phyloP scores from a whole-genome alignment of 1,284 basidiomycete genomes.

The Fistulina hepatica region DNA sequence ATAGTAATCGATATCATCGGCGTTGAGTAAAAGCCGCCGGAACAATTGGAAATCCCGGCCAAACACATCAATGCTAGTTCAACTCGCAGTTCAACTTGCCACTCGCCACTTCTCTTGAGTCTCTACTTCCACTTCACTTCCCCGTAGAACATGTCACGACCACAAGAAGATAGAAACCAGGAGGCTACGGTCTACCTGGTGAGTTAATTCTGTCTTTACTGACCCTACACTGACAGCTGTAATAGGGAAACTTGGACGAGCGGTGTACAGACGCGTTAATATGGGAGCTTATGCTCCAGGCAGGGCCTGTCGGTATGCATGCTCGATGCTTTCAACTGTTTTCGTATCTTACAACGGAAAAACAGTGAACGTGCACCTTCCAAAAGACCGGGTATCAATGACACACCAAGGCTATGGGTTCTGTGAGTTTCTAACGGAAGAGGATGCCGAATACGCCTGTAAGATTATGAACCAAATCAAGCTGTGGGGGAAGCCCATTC shows the following conservation, averaged over 20 bases:
- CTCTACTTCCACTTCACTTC: slow-evolving; percentile 7
- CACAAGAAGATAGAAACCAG: slow-evolving; percentile 88
- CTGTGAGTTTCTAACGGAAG: slow-evolving; percentile 96
- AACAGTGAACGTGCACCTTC: slow-evolving; percentile 94
- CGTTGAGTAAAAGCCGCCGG: too few relatives aligned
- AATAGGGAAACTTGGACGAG: slow-evolving; percentile 93
- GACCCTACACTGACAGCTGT: background rate
- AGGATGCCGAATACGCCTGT: slow-evolving; percentile 98
- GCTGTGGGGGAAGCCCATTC: slow-evolving; percentile 94
- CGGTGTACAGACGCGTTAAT: slow-evolving; percentile 87
- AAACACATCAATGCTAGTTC: too few relatives aligned
- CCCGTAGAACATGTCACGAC: slow-evolving; percentile 51
- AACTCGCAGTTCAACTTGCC: too few relatives aligned
- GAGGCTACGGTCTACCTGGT: slow-evolving; percentile 93
- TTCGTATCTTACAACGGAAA: slow-evolving; percentile 9
- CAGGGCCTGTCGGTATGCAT: slow-evolving; percentile 85
- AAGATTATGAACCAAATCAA: slow-evolving; percentile 99
- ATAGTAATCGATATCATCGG: too few relatives aligned
- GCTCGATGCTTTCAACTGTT: slow-evolving; percentile 3
- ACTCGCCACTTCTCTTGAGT: too few relatives aligned
- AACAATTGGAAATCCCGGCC: too few relatives aligned
- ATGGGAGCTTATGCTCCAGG: slow-evolving; percentile 99
- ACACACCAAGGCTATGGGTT: slow-evolving; percentile 98
- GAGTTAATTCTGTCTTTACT: slow-evolving; percentile 17
- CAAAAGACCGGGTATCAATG: slow-evolving; percentile 98